phyloP scores from a whole-genome alignment of 2,329 filamentous ascomycete species.

The Chalaropsis ovoidea region DNA sequence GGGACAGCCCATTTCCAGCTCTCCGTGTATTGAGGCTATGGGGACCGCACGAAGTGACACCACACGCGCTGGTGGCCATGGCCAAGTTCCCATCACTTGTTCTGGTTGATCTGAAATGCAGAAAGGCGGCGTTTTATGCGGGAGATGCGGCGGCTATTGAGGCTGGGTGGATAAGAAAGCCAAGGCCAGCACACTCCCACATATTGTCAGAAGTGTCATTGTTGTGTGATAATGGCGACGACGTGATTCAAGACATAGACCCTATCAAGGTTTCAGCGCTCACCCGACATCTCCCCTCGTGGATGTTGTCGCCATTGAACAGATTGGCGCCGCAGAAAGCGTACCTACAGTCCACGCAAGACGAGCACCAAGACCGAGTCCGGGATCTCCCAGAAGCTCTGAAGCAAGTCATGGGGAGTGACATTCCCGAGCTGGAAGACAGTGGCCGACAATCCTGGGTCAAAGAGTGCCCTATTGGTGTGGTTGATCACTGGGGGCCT shows the following conservation, averaged over 20 bases:
- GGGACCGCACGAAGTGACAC: slow-evolving; percentile 34
- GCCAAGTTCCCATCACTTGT: slow-evolving; percentile 38
- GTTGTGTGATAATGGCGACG: background rate
- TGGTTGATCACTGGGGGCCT: slow-evolving; percentile 33
- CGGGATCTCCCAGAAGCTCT: background rate
- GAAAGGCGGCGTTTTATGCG: background rate
- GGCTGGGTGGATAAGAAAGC: background rate
- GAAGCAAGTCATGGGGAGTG: background rate
- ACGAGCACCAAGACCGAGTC: background rate
- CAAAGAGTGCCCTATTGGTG: slow-evolving; percentile 26
- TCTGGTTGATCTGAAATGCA: slow-evolving; percentile 34
- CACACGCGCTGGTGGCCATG: slow-evolving; percentile 36
- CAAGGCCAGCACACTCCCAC: background rate
- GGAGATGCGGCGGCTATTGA: background rate
- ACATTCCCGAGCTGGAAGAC: background rate
- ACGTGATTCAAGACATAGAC: background rate
- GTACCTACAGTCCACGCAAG: background rate
- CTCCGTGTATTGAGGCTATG: slow-evolving; percentile 41
- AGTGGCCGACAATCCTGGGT: background rate
- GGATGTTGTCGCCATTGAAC: background rate
- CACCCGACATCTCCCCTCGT: background rate
- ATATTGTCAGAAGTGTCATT: background rate
- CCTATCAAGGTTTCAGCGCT: background rate
- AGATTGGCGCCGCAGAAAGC: background rate
- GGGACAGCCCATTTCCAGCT: slow-evolving; percentile 37